Conservation (phyloP, 371 early-diverging fungal genomes). For the Mortierella sp. region DNA sequence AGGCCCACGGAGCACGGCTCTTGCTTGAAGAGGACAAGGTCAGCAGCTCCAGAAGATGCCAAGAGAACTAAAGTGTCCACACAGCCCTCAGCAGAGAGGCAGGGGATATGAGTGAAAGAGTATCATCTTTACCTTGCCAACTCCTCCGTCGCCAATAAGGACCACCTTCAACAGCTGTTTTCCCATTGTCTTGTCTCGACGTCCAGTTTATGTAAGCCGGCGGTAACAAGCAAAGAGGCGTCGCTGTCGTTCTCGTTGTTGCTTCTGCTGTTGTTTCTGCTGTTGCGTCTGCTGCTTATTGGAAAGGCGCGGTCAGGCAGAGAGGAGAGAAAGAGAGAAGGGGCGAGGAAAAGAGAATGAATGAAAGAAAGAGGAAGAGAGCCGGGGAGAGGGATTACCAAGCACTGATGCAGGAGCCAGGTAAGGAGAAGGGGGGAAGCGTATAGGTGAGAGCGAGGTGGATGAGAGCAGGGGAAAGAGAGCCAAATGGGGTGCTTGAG, state of each 20-base stretch:
- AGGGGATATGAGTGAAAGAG: neutral
- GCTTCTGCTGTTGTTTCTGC: no score
- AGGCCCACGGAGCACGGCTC: no score
- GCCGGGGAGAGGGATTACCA: no score
- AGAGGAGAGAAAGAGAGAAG: neutral
- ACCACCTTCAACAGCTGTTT: slow-evolving; percentile 79
- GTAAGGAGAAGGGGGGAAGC: no score
- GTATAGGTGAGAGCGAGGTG: neutral
- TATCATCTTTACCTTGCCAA: slow-evolving; percentile 72
- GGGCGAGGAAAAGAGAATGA: neutral
- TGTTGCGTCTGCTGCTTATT: no score
- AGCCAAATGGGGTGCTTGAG: no score
- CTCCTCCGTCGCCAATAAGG: slow-evolving; percentile 86
- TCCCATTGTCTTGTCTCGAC: slow-evolving; percentile 21
- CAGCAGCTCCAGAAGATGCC: slow-evolving; percentile 1
- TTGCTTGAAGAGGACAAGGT: neutral
- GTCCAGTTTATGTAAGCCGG: neutral
- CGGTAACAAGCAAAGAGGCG: neutral
- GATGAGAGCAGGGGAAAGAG: neutral
- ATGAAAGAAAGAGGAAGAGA: neutral
- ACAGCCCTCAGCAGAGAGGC: neutral
- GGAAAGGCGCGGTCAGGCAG: no score
- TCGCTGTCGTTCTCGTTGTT: no score
- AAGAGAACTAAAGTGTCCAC: neutral
- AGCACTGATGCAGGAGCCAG: no score